Evolutionary conservation across 345 rosid species (phyloP), one percentile per base, ranked within the genome.

Genomic region (Excoecaria agallocha): DNA sequence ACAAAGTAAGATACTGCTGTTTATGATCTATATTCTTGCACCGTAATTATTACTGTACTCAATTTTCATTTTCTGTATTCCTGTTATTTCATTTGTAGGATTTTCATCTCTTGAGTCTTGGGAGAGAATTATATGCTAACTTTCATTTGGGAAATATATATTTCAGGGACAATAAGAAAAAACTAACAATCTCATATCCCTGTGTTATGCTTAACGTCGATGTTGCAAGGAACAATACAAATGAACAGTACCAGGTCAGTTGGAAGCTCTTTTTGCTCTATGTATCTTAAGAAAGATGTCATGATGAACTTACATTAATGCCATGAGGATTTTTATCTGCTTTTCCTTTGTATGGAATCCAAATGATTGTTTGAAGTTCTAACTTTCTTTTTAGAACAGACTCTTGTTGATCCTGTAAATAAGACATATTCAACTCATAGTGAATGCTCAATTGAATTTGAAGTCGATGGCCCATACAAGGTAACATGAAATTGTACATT

Each of bases 401-500:
- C 94, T 30, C 97, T 94, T 41, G 79, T 71, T 37, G 95, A 94
- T 86, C 91, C 93, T 63, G 66, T 89, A 82, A 83, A 79, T 76
- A 94, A 94, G 82, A 87, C 84, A 60, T 94, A 94, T 78, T 76
- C 82, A 75, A 87, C 90, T 43, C 93, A 85, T 68, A 94, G 97
- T 73, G 98, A 94, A 86, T 94, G 98, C 86, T 94, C 98, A 66
- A 94, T 94, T 83, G 97, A 94, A 81, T 94, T 94, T 83, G 98
- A 94, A 87, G 98, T 94, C 79, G 98, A 94, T 87, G 98, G 98
- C 77, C 98, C 97, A 48, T 94, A 94, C 89, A 94, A 94, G 98
- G 98, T 92, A 89, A 78, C 73, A 15, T 60, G 25, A 35, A 66
- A 73, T 41, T 52, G 4, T 49, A 48, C 51, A 41, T 61, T 6